A percentile compares a stretch with the other conserved stretches of the same genome.
These are phyloP conservation scores for Scheffersomyces coipomensis DNA, from an alignment of 805 yeast species.

Conservation along the genomic window DNA sequence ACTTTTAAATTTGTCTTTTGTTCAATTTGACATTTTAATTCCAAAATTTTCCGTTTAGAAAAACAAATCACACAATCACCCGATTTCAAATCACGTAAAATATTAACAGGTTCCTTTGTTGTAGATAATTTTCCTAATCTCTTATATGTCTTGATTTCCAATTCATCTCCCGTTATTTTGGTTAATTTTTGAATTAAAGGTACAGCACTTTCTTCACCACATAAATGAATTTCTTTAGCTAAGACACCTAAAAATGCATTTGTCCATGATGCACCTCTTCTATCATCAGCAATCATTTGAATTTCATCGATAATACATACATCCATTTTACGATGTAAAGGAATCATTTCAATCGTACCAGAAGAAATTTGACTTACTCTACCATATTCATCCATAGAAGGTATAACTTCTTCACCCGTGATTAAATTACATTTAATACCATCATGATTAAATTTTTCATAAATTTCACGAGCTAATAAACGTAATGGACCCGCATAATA, in stretches of 20 bases:
- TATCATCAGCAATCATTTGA: constrained; percentile 83
- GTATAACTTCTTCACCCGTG: constrained; percentile 94
- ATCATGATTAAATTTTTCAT: constrained; percentile 69
- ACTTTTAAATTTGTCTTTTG: constrained; percentile 59
- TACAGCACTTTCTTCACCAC: constrained; percentile 92
- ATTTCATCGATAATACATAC: constrained; percentile 93
- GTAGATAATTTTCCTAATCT: constrained; percentile 73
- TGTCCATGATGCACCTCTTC: constrained; percentile 94
- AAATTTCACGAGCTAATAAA: constrained; percentile 86
- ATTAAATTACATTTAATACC: constrained; percentile 75
- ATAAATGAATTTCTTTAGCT: constrained; percentile 83
- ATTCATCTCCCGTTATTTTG: constrained; percentile 72
- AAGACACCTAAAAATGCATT: constrained; percentile 82
- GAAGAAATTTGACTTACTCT: constrained; percentile 72
- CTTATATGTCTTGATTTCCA: constrained; percentile 67
- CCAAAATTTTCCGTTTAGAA: constrained; percentile 70
- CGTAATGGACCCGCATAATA: constrained; percentile 94
- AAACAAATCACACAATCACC: constrained; percentile 94
- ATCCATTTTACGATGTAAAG: constrained; percentile 66
- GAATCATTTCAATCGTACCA: constrained; percentile 93
- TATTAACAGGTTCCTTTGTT: constrained; percentile 32
- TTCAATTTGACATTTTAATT: constrained; percentile 70
- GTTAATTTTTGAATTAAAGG: constrained; percentile 60
- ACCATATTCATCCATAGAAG: constrained; percentile 67
- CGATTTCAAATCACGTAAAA: constrained; percentile 40